A percentile compares a stretch with the other conserved stretches of the same genome.
These are phyloP conservation scores for Sclerotinia nivalis DNA, from an alignment of 2,329 filamentous ascomycete genomes.

Conservation along the genomic window DNA sequence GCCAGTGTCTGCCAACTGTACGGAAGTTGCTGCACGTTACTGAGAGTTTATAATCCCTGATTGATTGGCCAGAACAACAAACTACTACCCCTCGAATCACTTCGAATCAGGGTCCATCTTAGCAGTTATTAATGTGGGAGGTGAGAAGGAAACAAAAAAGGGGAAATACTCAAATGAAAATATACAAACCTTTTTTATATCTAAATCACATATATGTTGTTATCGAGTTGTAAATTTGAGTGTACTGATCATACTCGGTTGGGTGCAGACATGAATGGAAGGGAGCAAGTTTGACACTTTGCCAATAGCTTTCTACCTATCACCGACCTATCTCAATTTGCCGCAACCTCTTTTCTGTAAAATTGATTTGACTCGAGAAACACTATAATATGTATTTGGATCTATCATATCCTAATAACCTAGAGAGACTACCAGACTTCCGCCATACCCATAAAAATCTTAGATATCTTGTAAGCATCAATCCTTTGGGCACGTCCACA, in stretches of 20 bases:
- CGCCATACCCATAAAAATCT: constrained; percentile 10
- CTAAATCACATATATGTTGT: background rate
- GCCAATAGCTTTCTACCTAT: constrained; percentile 11
- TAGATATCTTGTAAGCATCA: constrained; percentile 21
- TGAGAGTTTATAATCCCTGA: background rate
- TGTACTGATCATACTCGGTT: constrained; percentile 1
- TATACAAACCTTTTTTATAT: background rate
- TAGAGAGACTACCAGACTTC: background rate
- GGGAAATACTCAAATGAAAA: constrained; percentile 2
- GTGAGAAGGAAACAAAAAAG: constrained; percentile 7
- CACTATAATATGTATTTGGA: background rate
- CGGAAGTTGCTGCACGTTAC: constrained; percentile 23
- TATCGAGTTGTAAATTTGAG: constrained; percentile 3
- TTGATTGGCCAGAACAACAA: constrained; percentile 14
- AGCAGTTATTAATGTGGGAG: constrained; percentile 11
- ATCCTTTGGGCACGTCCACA: constrained; percentile 22
- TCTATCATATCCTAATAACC: constrained; percentile 18
- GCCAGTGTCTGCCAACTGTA: constrained; percentile 18
- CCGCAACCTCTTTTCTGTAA: background rate
- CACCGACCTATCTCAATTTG: background rate
- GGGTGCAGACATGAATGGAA: constrained; percentile 6
- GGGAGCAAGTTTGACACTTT: background rate
- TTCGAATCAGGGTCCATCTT: constrained; percentile 23
- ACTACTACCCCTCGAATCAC: constrained; percentile 22
- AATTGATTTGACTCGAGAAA: constrained; percentile 8